These are phyloP conservation scores for Floccularia luteovirens DNA, from an alignment of 768 basidiomycete genomes.

Conservation along the genomic window DNA sequence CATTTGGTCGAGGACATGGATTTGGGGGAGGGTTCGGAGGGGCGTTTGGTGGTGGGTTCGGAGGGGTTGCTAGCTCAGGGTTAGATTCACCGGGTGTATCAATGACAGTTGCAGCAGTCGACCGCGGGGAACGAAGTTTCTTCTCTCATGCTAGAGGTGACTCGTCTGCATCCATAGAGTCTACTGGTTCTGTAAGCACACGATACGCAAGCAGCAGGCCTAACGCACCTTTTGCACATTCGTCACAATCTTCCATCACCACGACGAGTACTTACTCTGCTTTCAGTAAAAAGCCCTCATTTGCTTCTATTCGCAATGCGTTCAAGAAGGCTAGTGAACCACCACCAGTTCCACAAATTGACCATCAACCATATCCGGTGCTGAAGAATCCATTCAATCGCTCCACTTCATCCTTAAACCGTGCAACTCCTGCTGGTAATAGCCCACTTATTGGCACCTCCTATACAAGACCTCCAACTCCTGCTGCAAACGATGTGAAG, in stretches of 20 bases:
- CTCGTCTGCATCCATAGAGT: slow-evolving; percentile 74
- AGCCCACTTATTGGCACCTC: slow-evolving; percentile 31
- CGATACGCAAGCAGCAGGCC: slow-evolving; percentile 38
- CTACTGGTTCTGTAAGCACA: slow-evolving; percentile 51
- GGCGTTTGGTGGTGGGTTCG: slow-evolving; percentile 22
- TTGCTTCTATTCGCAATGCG: slow-evolving; percentile 81
- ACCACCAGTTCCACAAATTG: slow-evolving; percentile 71
- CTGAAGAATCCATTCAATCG: slow-evolving; percentile 80
- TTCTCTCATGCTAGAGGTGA: slow-evolving; percentile 74
- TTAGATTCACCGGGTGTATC: slow-evolving; percentile 59
- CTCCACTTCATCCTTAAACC: slow-evolving; percentile 69
- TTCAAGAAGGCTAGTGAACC: slow-evolving; percentile 69
- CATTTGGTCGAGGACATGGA: slow-evolving; percentile 62
- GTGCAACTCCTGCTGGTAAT: slow-evolving; percentile 26
- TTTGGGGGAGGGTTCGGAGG: slow-evolving; percentile 35
- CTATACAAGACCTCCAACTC: slow-evolving; percentile 54
- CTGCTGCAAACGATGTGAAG: slow-evolving; percentile 39
- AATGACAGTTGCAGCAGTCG: slow-evolving; percentile 44
- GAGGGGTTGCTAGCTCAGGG: slow-evolving; percentile 28
- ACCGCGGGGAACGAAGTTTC: slow-evolving; percentile 54
- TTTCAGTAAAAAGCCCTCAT: slow-evolving; percentile 76
- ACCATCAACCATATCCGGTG: slow-evolving; percentile 60
- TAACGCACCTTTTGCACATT: slow-evolving; percentile 57
- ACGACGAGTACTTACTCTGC: slow-evolving; percentile 39
- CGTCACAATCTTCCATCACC: slow-evolving; percentile 64